Evolutionary conservation across 495 filamentous ascomycete genomes (phyloP), one percentile per base, ranked within the genome.

Genomic region (Acidiella bohemica): DNA sequence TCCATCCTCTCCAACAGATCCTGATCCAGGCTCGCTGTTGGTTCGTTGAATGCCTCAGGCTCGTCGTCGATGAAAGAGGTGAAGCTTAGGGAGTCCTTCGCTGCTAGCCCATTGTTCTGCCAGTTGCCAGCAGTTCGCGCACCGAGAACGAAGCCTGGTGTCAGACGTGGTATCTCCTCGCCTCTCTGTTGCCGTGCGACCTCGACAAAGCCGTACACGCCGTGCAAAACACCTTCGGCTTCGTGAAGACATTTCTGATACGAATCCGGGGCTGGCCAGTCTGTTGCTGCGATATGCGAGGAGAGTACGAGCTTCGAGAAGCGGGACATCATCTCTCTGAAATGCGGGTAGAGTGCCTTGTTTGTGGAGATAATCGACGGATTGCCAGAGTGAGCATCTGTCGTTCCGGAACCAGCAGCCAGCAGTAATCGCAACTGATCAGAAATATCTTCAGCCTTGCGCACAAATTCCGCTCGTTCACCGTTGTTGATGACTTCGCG

Each of bases 311-410:
- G 68, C 59, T 96, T 97, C 26, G 92, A 96, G 61, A 96, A 96
- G 50, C 90, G 83, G 4, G 90, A 96, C 90, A 97, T 97, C 80
- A 94, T 95, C 55, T 95, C 92, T 36, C 92, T 74, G 61, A 95
- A 97, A 63, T 96, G 85, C 21, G 92, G 90, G 53, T 96, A 95
- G 30, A 97, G 67, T 2, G 83, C 78, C 61, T 93, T 93, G 61
- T 97, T 97, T 6, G 85, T 87, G 6, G 84, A 90, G 39, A 97
- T 97, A 56, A 96, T 95, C n/a, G 90, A 96, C 21, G 92, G 90
- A 47, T 94, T 90, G 31, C 92, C 92, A 9, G 90, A 97, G 57
- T 97, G 90, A 51, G 96, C 96, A 57, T 97, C 90, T 1, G 90
- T 97, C 3, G 90, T 96, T 36, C 84, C 84, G 7, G 90, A 97